A percentile compares a stretch with the other conserved stretches of the same genome.
These are phyloP conservation scores for Craterostigma plantagineum DNA, from an alignment of 257 asterid genomes.

Conservation along the genomic window DNA sequence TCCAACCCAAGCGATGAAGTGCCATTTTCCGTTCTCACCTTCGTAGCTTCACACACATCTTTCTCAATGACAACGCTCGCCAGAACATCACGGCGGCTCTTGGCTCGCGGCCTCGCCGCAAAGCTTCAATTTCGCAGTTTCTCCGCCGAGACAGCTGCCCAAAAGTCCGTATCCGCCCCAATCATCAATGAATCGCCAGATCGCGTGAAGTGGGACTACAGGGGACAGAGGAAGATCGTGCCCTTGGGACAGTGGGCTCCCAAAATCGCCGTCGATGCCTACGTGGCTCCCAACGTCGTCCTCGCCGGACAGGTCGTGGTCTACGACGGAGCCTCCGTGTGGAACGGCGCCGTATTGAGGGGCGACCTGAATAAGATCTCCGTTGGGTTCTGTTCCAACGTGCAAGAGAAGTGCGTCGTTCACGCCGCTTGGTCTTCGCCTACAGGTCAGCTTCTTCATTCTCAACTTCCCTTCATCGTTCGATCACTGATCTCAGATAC, in stretches of 20 bases:
- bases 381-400: slow-evolving; percentile 70
- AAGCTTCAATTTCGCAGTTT: slow-evolving; percentile 20
- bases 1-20: too few species aligned
- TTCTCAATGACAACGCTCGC: slow-evolving; percentile 46
- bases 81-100: slow-evolving; percentile 38
- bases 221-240: slow-evolving; percentile 68
- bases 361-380: slow-evolving; percentile 83
- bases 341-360: slow-evolving; percentile 70
- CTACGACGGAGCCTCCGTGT: slow-evolving; percentile 73
- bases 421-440: slow-evolving; percentile 95
- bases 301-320: slow-evolving; percentile 93
- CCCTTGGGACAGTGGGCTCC: slow-evolving; percentile 92
- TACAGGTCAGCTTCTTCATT: slow-evolving; percentile 27
- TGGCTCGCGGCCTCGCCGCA: slow-evolving; percentile 25
- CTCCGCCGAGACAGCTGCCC: slow-evolving; percentile 29
- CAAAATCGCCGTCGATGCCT: slow-evolving; percentile 76
- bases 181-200: slow-evolving; percentile 35
- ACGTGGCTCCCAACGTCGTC: slow-evolving; percentile 86
- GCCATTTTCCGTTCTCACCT: too few species aligned
- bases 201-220: slow-evolving; percentile 82
- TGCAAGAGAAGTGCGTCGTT: slow-evolving; percentile 70
- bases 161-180: slow-evolving; percentile 12
- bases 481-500: too few species aligned
- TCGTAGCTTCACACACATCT: too few species aligned
- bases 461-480: neutral